Conservation (phyloP, 140 eudicot genomes). For the Bidens hawaiensis region DNA sequence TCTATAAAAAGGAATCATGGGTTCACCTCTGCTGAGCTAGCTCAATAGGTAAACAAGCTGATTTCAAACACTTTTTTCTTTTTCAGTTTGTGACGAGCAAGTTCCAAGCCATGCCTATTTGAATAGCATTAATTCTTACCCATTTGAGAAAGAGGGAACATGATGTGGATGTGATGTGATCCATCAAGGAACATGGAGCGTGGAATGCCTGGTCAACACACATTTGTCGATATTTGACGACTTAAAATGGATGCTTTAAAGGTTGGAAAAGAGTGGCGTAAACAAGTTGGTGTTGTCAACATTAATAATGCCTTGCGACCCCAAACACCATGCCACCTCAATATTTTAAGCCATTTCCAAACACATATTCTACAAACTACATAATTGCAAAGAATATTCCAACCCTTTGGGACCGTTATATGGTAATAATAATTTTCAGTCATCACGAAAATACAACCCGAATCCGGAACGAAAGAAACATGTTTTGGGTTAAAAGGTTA, state of each 20-base stretch:
- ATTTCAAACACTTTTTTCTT: too few species aligned
- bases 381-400: constrained; percentile 18
- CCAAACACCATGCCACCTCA: constrained; percentile 8
- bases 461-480: neutral
- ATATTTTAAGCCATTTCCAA: constrained; percentile 11
- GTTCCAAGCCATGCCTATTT: too few species aligned
- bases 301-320: constrained; percentile 18
- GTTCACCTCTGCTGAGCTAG: too few species aligned
- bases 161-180: constrained; percentile 18
- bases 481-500: neutral
- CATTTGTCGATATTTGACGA: constrained; percentile 1
- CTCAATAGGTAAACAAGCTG: too few species aligned
- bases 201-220: constrained; percentile 22
- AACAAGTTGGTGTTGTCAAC: constrained; percentile 21
- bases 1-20: too few species aligned
- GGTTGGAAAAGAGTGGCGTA: constrained; percentile 14
- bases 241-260: constrained; percentile 1
- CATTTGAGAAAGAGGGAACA: neutral
- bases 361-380: constrained; percentile 14
- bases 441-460: neutral
- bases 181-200: constrained; percentile 8
- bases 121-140: too few species aligned
- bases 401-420: constrained; percentile 13
- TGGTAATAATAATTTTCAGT: neutral
- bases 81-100: too few species aligned